These are phyloP conservation scores for Fusarium circinatum DNA, from an alignment of 2,329 filamentous ascomycete species.

Conservation along the genomic window DNA sequence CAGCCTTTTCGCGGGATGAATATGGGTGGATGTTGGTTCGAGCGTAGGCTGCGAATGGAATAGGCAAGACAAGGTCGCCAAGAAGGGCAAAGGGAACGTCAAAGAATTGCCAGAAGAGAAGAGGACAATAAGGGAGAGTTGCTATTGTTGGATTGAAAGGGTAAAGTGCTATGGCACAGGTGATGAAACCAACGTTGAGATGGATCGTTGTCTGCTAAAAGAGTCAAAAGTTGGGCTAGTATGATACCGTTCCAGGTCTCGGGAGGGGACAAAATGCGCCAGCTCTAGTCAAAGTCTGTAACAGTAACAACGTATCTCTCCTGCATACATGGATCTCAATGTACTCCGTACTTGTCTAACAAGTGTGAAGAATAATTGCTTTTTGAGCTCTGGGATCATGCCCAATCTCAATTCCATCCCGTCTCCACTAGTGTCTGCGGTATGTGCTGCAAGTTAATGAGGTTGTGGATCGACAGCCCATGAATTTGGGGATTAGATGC, in stretches of 20 bases:
- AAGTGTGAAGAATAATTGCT: slow-evolving; percentile 29
- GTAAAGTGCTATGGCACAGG: background rate
- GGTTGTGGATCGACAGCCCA: slow-evolving; percentile 25
- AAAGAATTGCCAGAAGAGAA: background rate
- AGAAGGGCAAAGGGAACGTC: background rate
- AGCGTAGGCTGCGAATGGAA: background rate
- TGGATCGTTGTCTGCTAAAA: slow-evolving; percentile 13
- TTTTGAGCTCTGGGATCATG: slow-evolving; percentile 26
- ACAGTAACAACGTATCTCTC: background rate
- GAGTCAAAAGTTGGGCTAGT: slow-evolving; percentile 13
- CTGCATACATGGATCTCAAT: background rate
- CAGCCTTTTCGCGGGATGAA: slow-evolving; percentile 41
- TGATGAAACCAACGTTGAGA: slow-evolving; percentile 2
- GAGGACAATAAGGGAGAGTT: slow-evolving; percentile 10
- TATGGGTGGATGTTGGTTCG: slow-evolving; percentile 14
- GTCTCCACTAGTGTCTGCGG: slow-evolving; percentile 11
- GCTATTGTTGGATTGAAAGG: slow-evolving; percentile 14
- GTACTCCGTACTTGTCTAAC: background rate
- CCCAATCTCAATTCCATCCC: slow-evolving; percentile 25
- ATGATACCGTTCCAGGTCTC: slow-evolving; percentile 10
- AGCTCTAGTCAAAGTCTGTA: background rate
- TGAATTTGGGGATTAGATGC: slow-evolving; percentile 15
- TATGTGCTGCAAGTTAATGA: slow-evolving; percentile 31
- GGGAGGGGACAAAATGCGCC: background rate
- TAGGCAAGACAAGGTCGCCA: background rate